Conservation (phyloP, 2,329 filamentous ascomycete species). For the Monilinia fructigena region DNA sequence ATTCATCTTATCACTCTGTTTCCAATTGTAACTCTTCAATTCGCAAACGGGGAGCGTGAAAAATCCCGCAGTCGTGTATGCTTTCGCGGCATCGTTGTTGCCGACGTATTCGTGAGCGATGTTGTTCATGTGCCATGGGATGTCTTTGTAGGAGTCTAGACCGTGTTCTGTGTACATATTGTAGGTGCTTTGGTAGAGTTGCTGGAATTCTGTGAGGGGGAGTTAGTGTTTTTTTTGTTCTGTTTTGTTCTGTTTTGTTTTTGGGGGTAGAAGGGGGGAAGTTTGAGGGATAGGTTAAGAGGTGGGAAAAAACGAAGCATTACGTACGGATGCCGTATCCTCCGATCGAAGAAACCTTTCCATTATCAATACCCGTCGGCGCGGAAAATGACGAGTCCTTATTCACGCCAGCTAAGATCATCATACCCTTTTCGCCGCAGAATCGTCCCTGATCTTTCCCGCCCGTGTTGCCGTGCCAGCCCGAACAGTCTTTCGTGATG, state of each 20-base stretch:
- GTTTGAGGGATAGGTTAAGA: too few relatives aligned
- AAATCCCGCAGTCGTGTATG: not conserved
- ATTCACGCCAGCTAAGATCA: not conserved
- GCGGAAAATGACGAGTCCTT: not conserved
- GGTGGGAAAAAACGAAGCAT: too few relatives aligned
- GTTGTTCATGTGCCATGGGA: too few relatives aligned
- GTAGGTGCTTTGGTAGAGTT: too few relatives aligned
- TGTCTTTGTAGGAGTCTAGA: too few relatives aligned
- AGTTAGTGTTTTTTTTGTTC: too few relatives aligned
- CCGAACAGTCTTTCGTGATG: not conserved
- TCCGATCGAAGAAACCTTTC: not conserved
- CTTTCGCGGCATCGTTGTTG: not conserved
- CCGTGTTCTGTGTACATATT: too few relatives aligned
- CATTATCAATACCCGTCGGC: not conserved
- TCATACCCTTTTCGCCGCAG: constrained; percentile 2
- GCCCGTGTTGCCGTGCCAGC: not conserved
- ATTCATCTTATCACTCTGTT: constrained; percentile 1
- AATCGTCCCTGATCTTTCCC: not conserved
- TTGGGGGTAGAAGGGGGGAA: too few relatives aligned
- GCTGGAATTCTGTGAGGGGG: too few relatives aligned
- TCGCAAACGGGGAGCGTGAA: not conserved
- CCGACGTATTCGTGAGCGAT: too few relatives aligned
- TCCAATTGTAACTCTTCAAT: not conserved
- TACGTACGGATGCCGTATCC: too few relatives aligned
- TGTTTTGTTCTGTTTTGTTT: too few relatives aligned